A percentile compares a stretch with the other conserved stretches of the same genome.
These are phyloP conservation scores for Chalciporus pseudorubinellus DNA, from an alignment of 768 basidiomycete species.

Conservation along the genomic window DNA sequence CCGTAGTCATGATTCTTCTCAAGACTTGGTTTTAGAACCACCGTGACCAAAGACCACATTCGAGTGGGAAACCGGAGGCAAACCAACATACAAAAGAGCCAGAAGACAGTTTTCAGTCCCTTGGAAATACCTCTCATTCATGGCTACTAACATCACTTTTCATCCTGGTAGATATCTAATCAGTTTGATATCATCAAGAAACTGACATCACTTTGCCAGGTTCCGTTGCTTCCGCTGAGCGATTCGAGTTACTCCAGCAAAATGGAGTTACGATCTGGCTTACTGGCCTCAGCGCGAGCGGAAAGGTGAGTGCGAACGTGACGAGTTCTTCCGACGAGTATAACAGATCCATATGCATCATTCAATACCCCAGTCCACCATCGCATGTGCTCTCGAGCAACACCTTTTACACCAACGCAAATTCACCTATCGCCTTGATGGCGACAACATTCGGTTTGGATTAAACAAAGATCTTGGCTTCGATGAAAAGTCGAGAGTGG, in stretches of 20 bases:
- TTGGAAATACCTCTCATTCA: constrained; percentile 7
- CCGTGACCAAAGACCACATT: not conserved
- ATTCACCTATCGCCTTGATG: constrained; percentile 90
- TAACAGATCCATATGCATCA: not conserved
- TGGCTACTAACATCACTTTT: constrained; percentile 60
- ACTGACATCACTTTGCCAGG: constrained; percentile 42
- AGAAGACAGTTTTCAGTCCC: not conserved
- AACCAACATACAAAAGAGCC: not conserved
- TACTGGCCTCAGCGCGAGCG: constrained; percentile 92
- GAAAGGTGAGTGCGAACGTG: constrained; percentile 59
- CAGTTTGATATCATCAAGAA: not conserved
- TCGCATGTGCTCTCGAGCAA: constrained; percentile 95
- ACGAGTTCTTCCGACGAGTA: not conserved
- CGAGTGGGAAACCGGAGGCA: not conserved
- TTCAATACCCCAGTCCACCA: constrained; percentile 91
- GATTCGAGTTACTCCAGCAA: constrained; percentile 66
- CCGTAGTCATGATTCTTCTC: constrained; percentile 4
- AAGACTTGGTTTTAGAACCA: constrained; percentile 1
- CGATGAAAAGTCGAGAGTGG: constrained; percentile 85
- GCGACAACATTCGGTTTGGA: constrained; percentile 94
- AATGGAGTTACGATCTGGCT: constrained; percentile 94
- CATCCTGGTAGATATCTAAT: constrained; percentile 49
- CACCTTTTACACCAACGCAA: constrained; percentile 84
- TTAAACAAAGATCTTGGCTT: constrained; percentile 97
- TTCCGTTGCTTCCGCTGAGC: constrained; percentile 67